Evolutionary conservation across 441 rosid genomes (phyloP).

Genomic region (Dalechampia spathulata): DNA sequence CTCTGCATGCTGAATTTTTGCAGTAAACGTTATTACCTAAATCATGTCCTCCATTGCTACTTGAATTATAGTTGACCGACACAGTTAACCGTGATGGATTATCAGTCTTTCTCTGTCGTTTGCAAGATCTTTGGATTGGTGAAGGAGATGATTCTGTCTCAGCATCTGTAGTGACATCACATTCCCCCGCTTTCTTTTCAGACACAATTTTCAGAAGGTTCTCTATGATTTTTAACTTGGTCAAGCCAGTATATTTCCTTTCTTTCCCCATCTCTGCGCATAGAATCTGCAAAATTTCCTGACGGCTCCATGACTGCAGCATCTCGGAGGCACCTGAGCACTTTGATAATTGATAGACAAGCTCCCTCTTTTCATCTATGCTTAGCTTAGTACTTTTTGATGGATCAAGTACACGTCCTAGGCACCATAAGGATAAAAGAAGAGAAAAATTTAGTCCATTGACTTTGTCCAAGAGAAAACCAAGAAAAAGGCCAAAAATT

Average conservation of each 20-base stretch:
- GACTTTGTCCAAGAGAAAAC: not conserved
- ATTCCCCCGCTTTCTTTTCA: conserved; percentile 57
- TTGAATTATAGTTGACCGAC: conserved; percentile 31
- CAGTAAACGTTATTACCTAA: conserved; percentile 39
- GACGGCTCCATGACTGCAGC: conserved; percentile 92
- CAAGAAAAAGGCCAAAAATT: not conserved
- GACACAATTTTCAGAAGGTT: conserved; percentile 73
- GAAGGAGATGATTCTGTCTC: conserved; percentile 36
- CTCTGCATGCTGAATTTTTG: conserved; percentile 86
- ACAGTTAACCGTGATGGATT: conserved; percentile 57
- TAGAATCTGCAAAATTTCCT: conserved; percentile 86
- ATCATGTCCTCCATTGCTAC: conserved; percentile 25
- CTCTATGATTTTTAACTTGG: conserved; percentile 89
- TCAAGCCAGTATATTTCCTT: conserved; percentile 93
- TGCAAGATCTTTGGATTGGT: conserved; percentile 34
- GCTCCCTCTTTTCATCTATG: conserved; percentile 81
- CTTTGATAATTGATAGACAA: conserved; percentile 70
- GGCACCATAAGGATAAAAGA: not conserved
- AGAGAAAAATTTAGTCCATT: not conserved
- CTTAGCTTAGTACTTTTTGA: conserved; percentile 64
- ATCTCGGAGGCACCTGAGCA: conserved; percentile 57
- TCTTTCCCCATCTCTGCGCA: conserved; percentile 98
- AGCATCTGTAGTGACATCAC: conserved; percentile 32
- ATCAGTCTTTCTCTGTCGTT: conserved; percentile 80
- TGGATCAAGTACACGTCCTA: conserved; percentile 55